Evolutionary conservation across 177 flowering plant species (phyloP).

Genomic region (Vitis hybrid): DNA sequence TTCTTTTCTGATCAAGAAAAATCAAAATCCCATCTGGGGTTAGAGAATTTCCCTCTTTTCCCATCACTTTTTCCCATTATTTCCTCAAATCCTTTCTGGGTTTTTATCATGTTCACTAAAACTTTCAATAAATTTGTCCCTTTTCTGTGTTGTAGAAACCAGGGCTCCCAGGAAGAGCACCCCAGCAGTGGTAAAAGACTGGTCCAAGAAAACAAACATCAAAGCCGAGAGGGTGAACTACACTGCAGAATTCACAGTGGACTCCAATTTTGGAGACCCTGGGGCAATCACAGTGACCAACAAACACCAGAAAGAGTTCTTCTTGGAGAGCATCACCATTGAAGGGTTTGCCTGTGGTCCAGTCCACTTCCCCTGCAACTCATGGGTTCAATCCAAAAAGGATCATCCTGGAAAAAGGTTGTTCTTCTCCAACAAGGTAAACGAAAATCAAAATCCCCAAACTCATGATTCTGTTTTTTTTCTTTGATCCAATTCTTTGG

Average conservation of each 20-base stretch:
- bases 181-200: slow-evolving; percentile 63
- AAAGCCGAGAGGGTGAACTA: slow-evolving; percentile 70
- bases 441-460: no score
- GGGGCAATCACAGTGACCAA: slow-evolving; percentile 80
- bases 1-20: background rate
- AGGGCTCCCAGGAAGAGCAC: slow-evolving; percentile 68
- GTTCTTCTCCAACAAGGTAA: slow-evolving; percentile 85
- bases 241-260: slow-evolving; percentile 71
- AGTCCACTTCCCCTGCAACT: slow-evolving; percentile 80
- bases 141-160: slow-evolving; percentile 41
- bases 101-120: background rate
- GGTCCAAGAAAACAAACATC: slow-evolving; percentile 73
- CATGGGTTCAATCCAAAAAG: slow-evolving; percentile 85
- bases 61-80: no score
- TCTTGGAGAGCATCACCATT: slow-evolving; percentile 70
- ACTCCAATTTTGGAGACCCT: slow-evolving; percentile 72
- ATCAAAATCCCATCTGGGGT: background rate
- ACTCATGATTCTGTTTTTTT: background rate
- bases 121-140: background rate
- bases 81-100: background rate
- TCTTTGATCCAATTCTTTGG: background rate
- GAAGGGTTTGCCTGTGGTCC: slow-evolving; percentile 87
- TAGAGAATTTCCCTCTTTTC: background rate
- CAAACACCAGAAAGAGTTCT: slow-evolving; percentile 88
- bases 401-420: slow-evolving; percentile 74